phyloP scores from a whole-genome alignment of 768 basidiomycete species.

The Lanmaoa rubissima region DNA sequence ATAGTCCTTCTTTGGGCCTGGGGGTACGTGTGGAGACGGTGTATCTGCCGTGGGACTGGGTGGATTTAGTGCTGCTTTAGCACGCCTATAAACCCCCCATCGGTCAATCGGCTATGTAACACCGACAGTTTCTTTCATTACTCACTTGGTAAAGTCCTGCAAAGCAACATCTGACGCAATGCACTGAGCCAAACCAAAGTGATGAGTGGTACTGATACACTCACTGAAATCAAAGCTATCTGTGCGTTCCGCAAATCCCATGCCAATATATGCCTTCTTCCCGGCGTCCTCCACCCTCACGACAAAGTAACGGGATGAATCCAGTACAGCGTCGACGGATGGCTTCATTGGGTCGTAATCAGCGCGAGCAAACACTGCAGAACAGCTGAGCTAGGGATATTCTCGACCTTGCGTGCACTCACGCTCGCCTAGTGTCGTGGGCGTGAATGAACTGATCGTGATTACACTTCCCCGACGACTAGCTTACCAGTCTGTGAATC shows the following conservation, averaged over 20 bases:
- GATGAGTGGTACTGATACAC: slow-evolving; percentile 26
- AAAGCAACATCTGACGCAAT: slow-evolving; percentile 66
- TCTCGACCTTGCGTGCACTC: slow-evolving; percentile 29
- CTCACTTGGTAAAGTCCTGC: slow-evolving; percentile 82
- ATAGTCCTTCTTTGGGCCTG: slow-evolving; percentile 90
- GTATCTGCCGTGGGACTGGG: slow-evolving; percentile 40
- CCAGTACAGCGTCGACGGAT: slow-evolving; percentile 91
- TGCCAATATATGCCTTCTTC: slow-evolving; percentile 87
- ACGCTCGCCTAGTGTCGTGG: slow-evolving; percentile 58
- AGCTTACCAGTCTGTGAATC: slow-evolving; percentile 71
- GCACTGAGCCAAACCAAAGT: slow-evolving; percentile 4
- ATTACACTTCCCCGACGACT: neutral
- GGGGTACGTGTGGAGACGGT: slow-evolving; percentile 66
- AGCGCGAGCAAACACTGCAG: slow-evolving; percentile 81
- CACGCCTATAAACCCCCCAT: slow-evolving; percentile 44
- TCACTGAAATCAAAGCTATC: slow-evolving; percentile 92
- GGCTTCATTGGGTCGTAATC: slow-evolving; percentile 77
- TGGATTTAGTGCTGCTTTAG: slow-evolving; percentile 60
- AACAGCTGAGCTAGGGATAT: slow-evolving; percentile 5
- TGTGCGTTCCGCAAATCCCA: slow-evolving; percentile 86
- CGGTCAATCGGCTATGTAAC: neutral
- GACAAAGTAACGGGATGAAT: slow-evolving; percentile 95
- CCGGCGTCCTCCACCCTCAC: slow-evolving; percentile 86
- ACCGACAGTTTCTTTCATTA: neutral
- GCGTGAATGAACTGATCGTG: slow-evolving; percentile 1